These are phyloP conservation scores for Hirsutella minnesotensis DNA, from an alignment of 2,329 filamentous ascomycete species.

Conservation along the genomic window DNA sequence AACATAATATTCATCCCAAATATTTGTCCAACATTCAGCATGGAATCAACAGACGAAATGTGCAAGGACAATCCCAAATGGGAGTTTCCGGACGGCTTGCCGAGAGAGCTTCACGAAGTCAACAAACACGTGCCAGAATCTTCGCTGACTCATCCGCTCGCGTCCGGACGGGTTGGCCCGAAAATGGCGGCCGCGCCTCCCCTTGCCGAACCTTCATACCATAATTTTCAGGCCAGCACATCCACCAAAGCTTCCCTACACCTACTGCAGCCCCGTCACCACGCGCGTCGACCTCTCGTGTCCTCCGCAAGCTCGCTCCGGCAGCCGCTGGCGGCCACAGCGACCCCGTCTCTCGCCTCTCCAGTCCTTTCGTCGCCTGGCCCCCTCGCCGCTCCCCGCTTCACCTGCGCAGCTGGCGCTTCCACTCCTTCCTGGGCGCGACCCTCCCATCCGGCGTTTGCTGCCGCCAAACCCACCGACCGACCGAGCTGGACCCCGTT, in stretches of 20 bases:
- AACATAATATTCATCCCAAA: too few species aligned
- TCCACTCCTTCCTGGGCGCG: background rate
- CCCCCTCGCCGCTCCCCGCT: background rate
- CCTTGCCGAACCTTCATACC: constrained; percentile 11
- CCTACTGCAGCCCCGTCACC: constrained; percentile 2
- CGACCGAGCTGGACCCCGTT: constrained; percentile 3
- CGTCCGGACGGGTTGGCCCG: background rate
- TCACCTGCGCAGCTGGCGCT: constrained; percentile 1
- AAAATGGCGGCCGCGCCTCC: background rate
- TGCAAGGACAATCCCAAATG: too few species aligned
- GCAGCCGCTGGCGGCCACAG: constrained; percentile 1
- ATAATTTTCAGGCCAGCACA: constrained; percentile 15
- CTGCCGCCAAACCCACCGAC: constrained; percentile 3
- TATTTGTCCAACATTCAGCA: too few species aligned
- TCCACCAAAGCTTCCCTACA: constrained; percentile 6
- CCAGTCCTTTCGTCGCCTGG: background rate
- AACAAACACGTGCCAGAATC: constrained; percentile 14
- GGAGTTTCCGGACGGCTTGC: too few species aligned
- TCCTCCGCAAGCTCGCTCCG: background rate
- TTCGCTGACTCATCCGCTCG: constrained; percentile 16
- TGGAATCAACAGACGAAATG: too few species aligned
- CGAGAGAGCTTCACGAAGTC: background rate
- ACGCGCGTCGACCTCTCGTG: background rate
- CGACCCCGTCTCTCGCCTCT: background rate
- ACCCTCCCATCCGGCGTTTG: background rate